A percentile compares a stretch with the other conserved stretches of the same genome.
These are phyloP conservation scores for Triticum turgidum DNA, from an alignment of 176 grass and related monocot genomes.

Conservation along the genomic window DNA sequence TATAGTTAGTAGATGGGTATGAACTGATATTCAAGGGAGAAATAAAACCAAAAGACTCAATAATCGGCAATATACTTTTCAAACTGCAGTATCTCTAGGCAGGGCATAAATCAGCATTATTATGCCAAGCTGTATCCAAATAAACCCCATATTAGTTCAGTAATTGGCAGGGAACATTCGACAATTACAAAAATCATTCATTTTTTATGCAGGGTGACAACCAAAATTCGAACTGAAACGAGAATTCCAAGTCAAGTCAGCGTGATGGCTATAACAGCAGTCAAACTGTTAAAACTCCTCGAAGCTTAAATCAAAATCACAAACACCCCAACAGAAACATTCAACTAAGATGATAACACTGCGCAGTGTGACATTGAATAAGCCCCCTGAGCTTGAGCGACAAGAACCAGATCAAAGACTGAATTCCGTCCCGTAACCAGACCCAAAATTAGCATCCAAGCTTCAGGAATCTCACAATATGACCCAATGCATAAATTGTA, in stretches of 20 bases:
- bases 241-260: background rate
- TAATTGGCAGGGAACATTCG: background rate
- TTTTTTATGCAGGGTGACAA: background rate
- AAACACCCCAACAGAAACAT: background rate
- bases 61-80: background rate
- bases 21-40: background rate
- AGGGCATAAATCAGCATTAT: background rate
- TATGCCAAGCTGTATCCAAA: constrained; percentile 15
- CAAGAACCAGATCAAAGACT: background rate
- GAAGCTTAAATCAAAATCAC: background rate
- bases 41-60: background rate
- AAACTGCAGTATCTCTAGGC: background rate
- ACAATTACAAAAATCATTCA: background rate
- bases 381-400: background rate
- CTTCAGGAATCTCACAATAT: background rate
- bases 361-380: background rate
- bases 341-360: background rate
- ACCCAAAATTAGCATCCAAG: constrained; percentile 1
- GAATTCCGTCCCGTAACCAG: background rate
- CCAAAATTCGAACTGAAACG: background rate
- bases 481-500: background rate
- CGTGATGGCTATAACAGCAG: background rate
- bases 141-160: background rate
- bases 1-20: background rate
- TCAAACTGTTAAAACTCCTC: background rate